These are phyloP conservation scores for Xylaria intraflava DNA, from an alignment of 495 filamentous ascomycete genomes.

Conservation along the genomic window DNA sequence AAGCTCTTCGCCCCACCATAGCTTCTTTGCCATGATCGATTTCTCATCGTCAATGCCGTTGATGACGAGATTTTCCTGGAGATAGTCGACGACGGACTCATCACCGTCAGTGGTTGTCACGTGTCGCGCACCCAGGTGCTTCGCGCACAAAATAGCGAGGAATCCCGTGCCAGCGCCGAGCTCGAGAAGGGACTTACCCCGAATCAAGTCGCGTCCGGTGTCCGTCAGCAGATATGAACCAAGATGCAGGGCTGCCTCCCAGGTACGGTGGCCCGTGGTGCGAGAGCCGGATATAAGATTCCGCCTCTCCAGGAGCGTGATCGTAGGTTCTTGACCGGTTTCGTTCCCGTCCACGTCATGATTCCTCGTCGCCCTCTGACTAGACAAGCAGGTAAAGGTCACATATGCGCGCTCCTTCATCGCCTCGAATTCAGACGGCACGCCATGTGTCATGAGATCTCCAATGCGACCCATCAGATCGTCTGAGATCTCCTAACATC, in stretches of 20 bases:
- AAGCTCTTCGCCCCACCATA: conserved; percentile 47
- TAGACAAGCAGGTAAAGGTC: conserved; percentile 51
- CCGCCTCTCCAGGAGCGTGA: conserved; percentile 59
- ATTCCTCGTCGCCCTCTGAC: background rate
- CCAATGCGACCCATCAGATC: conserved; percentile 54
- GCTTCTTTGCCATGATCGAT: conserved; percentile 32
- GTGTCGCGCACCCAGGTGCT: conserved; percentile 50
- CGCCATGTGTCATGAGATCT: conserved; percentile 44
- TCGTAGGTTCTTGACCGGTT: conserved; percentile 14
- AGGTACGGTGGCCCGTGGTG: conserved; percentile 74
- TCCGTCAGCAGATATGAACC: conserved; percentile 52
- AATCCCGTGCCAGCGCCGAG: conserved; percentile 78
- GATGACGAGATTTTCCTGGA: conserved; percentile 52
- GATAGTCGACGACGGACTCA: conserved; percentile 50
- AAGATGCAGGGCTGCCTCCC: conserved; percentile 76
- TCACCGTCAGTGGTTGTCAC: conserved; percentile 75
- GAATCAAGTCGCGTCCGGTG: conserved; percentile 30
- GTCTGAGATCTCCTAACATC: conserved; percentile 56
- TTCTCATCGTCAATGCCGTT: conserved; percentile 44
- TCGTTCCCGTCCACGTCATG: conserved; percentile 5
- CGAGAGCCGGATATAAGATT: conserved; percentile 61
- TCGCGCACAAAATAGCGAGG: conserved; percentile 64
- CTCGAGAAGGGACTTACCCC: conserved; percentile 59
- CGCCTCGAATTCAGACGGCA: conserved; percentile 48
- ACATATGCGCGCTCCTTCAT: conserved; percentile 61